Percentiles rank a stretch among this genome's conserved stretches.
These are phyloP conservation scores for Thalassiosira tumida DNA, from an alignment of 352 stramenopile genomes.

Conservation along the genomic window DNA sequence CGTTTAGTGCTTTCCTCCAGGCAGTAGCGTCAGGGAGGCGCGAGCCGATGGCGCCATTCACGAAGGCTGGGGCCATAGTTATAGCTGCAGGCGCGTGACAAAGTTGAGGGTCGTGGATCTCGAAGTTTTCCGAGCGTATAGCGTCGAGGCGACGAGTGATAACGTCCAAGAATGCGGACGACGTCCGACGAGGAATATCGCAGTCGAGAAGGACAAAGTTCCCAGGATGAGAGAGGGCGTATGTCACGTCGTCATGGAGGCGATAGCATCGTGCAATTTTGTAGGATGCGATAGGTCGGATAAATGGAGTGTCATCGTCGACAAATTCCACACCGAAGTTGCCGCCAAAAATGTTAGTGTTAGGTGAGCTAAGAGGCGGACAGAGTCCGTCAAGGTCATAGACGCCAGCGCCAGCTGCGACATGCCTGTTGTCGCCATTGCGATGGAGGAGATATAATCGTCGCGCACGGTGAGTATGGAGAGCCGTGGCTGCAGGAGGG, in stretches of 20 bases:
- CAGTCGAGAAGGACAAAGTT: not conserved
- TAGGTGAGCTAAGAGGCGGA: conserved; percentile 1
- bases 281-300: conserved; percentile 15
- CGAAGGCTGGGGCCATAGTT: conserved; percentile 25
- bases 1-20: conserved; percentile 14
- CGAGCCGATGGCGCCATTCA: conserved; percentile 41
- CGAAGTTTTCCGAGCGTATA: not conserved
- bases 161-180: not conserved
- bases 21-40: not conserved
- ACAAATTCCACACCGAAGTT: not conserved
- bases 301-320: not conserved
- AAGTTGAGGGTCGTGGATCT: not conserved
- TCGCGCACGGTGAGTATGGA: not conserved
- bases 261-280: conserved; percentile 1
- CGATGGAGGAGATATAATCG: conserved; percentile 32
- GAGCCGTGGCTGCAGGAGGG: not conserved
- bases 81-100: not conserved
- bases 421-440: not conserved
- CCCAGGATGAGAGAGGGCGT: not conserved
- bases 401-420: conserved; percentile 31
- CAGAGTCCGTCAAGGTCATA: not conserved
- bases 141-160: not conserved
- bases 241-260: not conserved
- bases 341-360: not conserved
- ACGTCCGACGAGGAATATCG: not conserved